Evolutionary conservation across 805 yeast genomes (phyloP).

Genomic region (Metschnikowia matae): DNA sequence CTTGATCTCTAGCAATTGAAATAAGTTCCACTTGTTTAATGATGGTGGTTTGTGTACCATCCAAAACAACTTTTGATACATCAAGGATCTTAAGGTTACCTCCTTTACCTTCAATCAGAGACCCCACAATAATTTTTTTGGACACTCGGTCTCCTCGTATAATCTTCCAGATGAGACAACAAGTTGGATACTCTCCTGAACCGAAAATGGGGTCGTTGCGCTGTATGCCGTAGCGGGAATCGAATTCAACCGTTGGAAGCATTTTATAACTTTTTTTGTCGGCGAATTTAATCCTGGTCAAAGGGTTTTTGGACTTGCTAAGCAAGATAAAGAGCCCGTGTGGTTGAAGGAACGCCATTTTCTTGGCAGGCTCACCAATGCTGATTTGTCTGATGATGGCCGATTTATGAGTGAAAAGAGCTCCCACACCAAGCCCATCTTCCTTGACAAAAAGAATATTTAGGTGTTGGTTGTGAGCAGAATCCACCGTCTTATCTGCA

Average conservation of each 20-base stretch:
- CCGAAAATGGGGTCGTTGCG: slow-evolving; percentile 19
- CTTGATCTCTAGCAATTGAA: slow-evolving; percentile 28
- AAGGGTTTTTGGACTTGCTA: slow-evolving; percentile 26
- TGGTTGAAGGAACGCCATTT: slow-evolving; percentile 27
- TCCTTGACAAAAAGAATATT: slow-evolving; percentile 26
- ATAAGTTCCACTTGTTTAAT: slow-evolving; percentile 29
- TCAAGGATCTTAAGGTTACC: slow-evolving; percentile 36
- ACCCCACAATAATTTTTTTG: slow-evolving; percentile 35
- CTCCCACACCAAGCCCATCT: slow-evolving; percentile 33
- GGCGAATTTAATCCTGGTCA: slow-evolving; percentile 27
- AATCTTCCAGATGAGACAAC: slow-evolving; percentile 35
- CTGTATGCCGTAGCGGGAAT: slow-evolving; percentile 4
- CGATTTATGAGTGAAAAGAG: slow-evolving; percentile 21
- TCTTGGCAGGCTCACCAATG: slow-evolving; percentile 32
- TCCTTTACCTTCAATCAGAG: slow-evolving; percentile 16
- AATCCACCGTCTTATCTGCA: background rate
- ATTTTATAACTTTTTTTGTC: slow-evolving; percentile 29
- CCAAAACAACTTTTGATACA: slow-evolving; percentile 17
- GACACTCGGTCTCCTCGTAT: slow-evolving; percentile 27
- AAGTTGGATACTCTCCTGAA: slow-evolving; percentile 28
- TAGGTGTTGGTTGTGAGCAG: slow-evolving; percentile 3
- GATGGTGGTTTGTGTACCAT: slow-evolving; percentile 13
- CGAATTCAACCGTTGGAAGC: slow-evolving; percentile 23
- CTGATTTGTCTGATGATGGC: slow-evolving; percentile 28
- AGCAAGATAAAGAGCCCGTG: slow-evolving; percentile 27